Conservation (phyloP, 2,329 filamentous ascomycete species). For the Neobulgaria alba region DNA sequence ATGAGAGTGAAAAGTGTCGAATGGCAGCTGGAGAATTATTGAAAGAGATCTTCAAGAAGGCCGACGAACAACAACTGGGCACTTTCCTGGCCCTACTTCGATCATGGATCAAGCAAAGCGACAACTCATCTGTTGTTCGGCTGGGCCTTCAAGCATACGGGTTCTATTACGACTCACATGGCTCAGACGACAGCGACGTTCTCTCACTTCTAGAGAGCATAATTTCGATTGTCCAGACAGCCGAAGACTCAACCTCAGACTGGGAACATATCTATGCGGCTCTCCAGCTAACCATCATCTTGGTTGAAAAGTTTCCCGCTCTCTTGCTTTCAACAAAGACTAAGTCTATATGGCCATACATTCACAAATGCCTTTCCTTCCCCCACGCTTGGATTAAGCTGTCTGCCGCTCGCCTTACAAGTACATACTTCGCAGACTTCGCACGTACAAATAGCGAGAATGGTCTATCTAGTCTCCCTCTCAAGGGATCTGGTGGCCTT, state of each 20-base stretch:
- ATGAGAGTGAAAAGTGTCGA: slow-evolving; percentile 78
- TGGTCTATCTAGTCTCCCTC: slow-evolving; percentile 46
- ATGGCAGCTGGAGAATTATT: slow-evolving; percentile 73
- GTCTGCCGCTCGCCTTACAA: slow-evolving; percentile 64
- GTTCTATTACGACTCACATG: slow-evolving; percentile 68
- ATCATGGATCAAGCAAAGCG: slow-evolving; percentile 67
- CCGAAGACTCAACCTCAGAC: slow-evolving; percentile 47
- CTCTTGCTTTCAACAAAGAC: slow-evolving; percentile 52
- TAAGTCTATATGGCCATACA: slow-evolving; percentile 59
- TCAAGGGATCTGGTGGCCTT: slow-evolving; percentile 65
- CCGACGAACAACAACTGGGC: slow-evolving; percentile 62
- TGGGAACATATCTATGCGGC: slow-evolving; percentile 69
- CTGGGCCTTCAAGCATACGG: slow-evolving; percentile 74
- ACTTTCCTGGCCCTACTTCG: slow-evolving; percentile 64
- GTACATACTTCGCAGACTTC: slow-evolving; percentile 73
- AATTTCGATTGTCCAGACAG: slow-evolving; percentile 40
- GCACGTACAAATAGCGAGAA: slow-evolving; percentile 50
- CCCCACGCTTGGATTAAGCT: slow-evolving; percentile 68
- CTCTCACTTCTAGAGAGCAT: slow-evolving; percentile 43
- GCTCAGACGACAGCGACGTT: slow-evolving; percentile 50
- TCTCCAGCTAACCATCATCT: slow-evolving; percentile 58
- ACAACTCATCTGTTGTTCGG: slow-evolving; percentile 61
- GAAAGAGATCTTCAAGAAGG: slow-evolving; percentile 70
- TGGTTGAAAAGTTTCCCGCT: slow-evolving; percentile 58
- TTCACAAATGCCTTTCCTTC: slow-evolving; percentile 63